Evolutionary conservation across 176 grass and related monocot genomes (phyloP), one percentile per base, ranked within the genome.

Genomic region (Musa itinerans): DNA sequence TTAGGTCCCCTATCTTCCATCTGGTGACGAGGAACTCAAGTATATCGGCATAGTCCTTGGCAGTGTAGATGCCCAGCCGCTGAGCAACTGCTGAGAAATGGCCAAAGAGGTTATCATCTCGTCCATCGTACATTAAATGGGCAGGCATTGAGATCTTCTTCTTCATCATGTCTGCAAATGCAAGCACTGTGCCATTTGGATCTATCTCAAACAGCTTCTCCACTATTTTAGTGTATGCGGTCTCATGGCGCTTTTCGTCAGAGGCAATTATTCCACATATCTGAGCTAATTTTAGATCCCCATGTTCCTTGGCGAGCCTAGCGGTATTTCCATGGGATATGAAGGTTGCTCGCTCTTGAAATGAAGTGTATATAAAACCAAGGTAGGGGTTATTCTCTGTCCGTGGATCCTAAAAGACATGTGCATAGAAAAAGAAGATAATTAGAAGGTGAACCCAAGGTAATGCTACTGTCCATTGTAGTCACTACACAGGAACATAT

Each of bases 91-190:
- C 34, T n/a, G 68, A 70, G 25, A 51, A 70, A 17, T 51, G 29
- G 9, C 21, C 7, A 19, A 70, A 70, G 48, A 70, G 14, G 43
- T 51, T n/a, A 8, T 11, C 68, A n/a, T 70, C 68, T 20, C 48
- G 34, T 52, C 68, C 68, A 11, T 70, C 68, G 25, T 51, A 70
- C 68, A 70, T 70, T 48, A 51, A 51, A 48, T 70, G 68, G 34
- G 68, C 68, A 3, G 68, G 68, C 68, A 70, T 70, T 10, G 68
- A 9, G 43, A 70, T 70, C 68, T 70, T 70, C 68, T 70, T 70
- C 68, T 13, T 70, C 68, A 70, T 70, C 68, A 70, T 51, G 34
- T 70, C 68, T 11, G 68, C 48, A 51, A 70, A 70, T 19, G 43
- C 68, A 20, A 70, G 68, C 34, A 70, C 8, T 2, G 68, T 48